Base-by-base conservation (phyloP, 495 filamentous ascomycete genomes). In the Penicillium subrubescens region DNA sequence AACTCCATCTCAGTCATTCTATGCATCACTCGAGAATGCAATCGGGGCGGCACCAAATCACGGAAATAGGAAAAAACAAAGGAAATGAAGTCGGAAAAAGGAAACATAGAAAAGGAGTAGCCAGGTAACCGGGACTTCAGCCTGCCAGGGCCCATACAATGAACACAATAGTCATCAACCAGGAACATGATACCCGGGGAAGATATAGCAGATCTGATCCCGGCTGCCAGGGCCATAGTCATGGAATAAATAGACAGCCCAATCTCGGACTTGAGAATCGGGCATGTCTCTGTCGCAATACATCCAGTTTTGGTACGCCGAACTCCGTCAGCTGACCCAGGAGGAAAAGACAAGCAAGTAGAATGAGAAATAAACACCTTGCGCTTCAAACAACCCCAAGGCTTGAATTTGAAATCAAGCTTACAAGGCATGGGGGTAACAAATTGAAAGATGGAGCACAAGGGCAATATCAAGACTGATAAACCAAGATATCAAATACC, bases 11-110 rank as follows among this genome's bases (percentile, higher is more conserved):
- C 65, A 58, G 52, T 58, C 60, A 39, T 65, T 60, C 60, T 63
- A 69, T 65, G 67, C 67, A 65, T 69, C 67, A 65, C 56, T 56
- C 31, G 33, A 61, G 63, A 67, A 67, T 61, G 70, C 50, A 62
- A 34, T 53, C 15, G 12, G 21, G 25, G 37, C 5, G 48, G 14
- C 54, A 35, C 54, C 34, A 59, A 65, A 61, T 1, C 44, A 48
- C 51, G 62, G 43, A 61, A 60, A 58, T 60, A 50, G 33, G 55
- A 29, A 29, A 55, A 54, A 60, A 29, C 33, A 53, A 63, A 54
- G 12, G 46, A 46, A 65, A 27, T 31, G 46, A 5, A 62, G 41
- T 21, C 34, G 63, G 44, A 64, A 59, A 59, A 41, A 6, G 15
- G 21, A 48, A 48, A 23, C 10, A 48, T 25, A 48, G 8, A 17